A percentile compares a stretch with the other conserved stretches of the same genome.
These are phyloP conservation scores for Vigna nakashimae DNA, from an alignment of 306 rosid species.

Conservation along the genomic window DNA sequence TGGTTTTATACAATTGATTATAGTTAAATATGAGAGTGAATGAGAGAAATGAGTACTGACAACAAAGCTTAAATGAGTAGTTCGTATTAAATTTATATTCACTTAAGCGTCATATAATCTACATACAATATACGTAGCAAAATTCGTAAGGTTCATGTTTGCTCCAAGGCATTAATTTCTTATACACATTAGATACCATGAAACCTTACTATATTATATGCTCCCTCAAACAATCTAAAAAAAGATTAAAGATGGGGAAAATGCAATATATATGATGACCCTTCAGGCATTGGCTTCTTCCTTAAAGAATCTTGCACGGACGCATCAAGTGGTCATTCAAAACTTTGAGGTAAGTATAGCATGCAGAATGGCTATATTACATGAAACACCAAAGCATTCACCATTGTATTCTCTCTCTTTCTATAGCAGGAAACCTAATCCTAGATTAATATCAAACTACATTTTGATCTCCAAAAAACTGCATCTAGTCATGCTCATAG, in stretches of 20 bases:
- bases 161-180: neutral
- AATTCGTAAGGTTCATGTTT: neutral
- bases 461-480: slow-evolving; percentile 27
- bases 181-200: neutral
- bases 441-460: slow-evolving; percentile 24
- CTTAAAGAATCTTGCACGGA: slow-evolving; percentile 16
- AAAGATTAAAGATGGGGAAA: neutral
- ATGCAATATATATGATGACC: neutral
- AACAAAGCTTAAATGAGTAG: neutral
- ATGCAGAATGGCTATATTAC: slow-evolving; percentile 34
- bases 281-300: slow-evolving; percentile 32
- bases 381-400: slow-evolving; percentile 30
- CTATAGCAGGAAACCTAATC: slow-evolving; percentile 3
- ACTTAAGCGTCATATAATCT: slow-evolving; percentile 1
- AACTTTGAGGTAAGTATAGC: neutral
- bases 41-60: too few species aligned
- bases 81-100: neutral
- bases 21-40: too few species aligned
- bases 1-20: too few species aligned
- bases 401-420: slow-evolving; percentile 15
- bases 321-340: slow-evolving; percentile 14
- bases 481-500: slow-evolving; percentile 15
- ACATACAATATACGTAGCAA: neutral
- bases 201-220: neutral
- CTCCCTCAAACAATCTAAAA: slow-evolving; percentile 8